Percentiles rank a stretch among this genome's conserved stretches.
phyloP scores from a whole-genome alignment of 345 rosid genomes.

The Euphorbia peplus region DNA sequence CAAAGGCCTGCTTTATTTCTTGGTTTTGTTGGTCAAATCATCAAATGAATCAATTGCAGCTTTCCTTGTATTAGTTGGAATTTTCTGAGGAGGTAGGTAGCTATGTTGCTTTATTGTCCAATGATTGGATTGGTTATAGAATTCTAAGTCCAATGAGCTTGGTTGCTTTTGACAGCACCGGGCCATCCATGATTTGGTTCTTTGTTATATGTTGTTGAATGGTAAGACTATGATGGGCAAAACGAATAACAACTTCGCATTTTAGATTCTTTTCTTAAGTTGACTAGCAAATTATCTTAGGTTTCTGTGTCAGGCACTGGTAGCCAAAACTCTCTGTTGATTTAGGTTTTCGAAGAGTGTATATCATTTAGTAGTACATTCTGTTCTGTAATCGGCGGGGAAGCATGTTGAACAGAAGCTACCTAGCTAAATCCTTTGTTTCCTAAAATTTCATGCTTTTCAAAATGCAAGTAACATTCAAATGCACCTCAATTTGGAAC shows the following conservation, averaged over 20 bases:
- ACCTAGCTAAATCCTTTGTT: not conserved
- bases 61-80: not conserved
- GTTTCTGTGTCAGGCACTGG: not conserved
- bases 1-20: slow-evolving; percentile 4
- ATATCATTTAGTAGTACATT: not conserved
- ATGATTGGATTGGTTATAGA: not conserved
- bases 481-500: not conserved
- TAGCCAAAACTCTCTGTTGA: not conserved
- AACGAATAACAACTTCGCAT: not conserved
- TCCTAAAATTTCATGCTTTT: not conserved
- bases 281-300: not conserved
- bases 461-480: not conserved
- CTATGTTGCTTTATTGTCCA: not conserved
- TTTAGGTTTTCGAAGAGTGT: not conserved
- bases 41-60: not conserved
- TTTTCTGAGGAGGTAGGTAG: not conserved
- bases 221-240: not conserved
- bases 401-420: not conserved
- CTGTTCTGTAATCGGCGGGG: not conserved
- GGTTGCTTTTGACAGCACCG: not conserved
- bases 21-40: slow-evolving; percentile 5
- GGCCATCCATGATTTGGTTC: not conserved
- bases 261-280: not conserved
- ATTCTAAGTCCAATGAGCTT: not conserved
- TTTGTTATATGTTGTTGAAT: not conserved